phyloP scores from a whole-genome alignment of 106 monocot genomes.

The Cymbidium sinense region DNA sequence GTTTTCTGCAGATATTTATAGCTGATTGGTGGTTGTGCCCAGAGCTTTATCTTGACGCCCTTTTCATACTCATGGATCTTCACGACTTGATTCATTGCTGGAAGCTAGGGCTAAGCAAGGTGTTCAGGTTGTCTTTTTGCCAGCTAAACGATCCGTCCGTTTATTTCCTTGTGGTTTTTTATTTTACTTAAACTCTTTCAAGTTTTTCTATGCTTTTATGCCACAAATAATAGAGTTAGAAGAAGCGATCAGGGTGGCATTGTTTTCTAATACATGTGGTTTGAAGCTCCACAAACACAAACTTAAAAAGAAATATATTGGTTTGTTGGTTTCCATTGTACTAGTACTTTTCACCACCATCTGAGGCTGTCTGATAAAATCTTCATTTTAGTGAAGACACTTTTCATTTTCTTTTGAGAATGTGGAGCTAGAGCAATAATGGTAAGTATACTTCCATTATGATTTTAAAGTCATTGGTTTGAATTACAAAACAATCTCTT shows the following conservation, averaged over 20 bases:
- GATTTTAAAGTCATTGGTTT: no score
- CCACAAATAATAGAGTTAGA: background rate
- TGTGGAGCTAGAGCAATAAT: background rate
- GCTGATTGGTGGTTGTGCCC: constrained; percentile 99
- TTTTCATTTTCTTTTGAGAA: background rate
- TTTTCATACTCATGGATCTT: constrained; percentile 53
- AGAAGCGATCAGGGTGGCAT: background rate
- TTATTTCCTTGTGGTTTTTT: background rate
- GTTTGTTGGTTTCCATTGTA: background rate
- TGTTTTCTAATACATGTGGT: background rate
- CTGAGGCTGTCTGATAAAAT: background rate
- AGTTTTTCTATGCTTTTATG: background rate
- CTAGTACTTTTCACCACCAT: background rate
- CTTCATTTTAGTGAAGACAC: background rate
- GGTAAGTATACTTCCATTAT: no score
- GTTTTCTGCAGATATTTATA: constrained; percentile 81
- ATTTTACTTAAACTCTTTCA: background rate
- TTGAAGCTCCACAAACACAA: background rate
- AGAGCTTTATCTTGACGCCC: constrained; percentile 91
- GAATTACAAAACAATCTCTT: no score
- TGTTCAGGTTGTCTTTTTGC: constrained; percentile 57
- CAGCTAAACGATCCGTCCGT: background rate
- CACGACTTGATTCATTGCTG: constrained; percentile 76
- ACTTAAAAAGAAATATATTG: background rate
- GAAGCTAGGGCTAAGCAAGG: constrained; percentile 94